A percentile compares a stretch with the other conserved stretches of the same genome.
Conservation (phyloP, 2,329 filamentous ascomycete species). For the Pseudogymnoascus sp. region DNA sequence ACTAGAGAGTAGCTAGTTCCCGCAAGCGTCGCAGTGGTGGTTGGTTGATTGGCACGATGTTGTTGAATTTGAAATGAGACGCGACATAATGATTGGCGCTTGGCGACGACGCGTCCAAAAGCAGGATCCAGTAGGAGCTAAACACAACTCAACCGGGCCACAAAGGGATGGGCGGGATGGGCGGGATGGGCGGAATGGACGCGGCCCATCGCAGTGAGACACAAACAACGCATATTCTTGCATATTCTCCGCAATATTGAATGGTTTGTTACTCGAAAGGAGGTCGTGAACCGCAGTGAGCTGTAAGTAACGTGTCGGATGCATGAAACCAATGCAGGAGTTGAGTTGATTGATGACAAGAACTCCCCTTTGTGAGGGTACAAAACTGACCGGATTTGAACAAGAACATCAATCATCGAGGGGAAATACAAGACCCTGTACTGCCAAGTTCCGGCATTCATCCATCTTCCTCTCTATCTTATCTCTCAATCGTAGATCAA, state of each 20-base stretch:
- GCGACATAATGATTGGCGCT: slow-evolving; percentile 3
- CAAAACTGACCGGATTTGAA: neutral
- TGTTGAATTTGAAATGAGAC: neutral
- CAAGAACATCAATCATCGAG: neutral
- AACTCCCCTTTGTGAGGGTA: neutral
- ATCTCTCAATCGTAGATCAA: neutral
- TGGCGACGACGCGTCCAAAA: neutral
- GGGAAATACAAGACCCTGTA: neutral
- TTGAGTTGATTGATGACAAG: neutral
- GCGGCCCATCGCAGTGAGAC: neutral
- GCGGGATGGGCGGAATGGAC: neutral
- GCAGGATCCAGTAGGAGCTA: slow-evolving; percentile 3
- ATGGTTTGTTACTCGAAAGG: neutral
- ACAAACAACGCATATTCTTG: neutral
- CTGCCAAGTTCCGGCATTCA: neutral
- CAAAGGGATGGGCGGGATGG: neutral
- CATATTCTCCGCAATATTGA: slow-evolving; percentile 6
- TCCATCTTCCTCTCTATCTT: neutral
- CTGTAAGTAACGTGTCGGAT: neutral
- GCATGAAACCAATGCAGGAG: slow-evolving; percentile 3
- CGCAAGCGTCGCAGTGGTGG: neutral
- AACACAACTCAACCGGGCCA: slow-evolving; percentile 7
- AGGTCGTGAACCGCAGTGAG: neutral
- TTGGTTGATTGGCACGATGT: neutral
- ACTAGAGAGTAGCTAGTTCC: neutral